phyloP scores from a whole-genome alignment of 2,329 filamentous ascomycete species.

The Cryphonectria carpinicola region DNA sequence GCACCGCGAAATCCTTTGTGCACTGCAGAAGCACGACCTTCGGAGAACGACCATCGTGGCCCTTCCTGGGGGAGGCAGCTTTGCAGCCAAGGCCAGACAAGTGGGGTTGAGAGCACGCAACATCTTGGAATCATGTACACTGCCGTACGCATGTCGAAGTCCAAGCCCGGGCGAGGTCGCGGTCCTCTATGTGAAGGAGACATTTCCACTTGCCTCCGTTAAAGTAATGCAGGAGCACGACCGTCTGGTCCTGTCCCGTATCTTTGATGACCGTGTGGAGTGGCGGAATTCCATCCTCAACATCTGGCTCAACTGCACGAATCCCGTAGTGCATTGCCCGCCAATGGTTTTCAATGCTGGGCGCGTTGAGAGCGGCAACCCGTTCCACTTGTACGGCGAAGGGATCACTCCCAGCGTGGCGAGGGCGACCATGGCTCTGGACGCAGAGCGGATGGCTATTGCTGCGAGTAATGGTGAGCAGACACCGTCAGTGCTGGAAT shows the following conservation, averaged over 20 bases:
- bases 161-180: conserved; percentile 8
- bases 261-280: conserved; percentile 16
- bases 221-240: conserved; percentile 1
- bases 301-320: conserved; percentile 21
- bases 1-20: conserved; percentile 13
- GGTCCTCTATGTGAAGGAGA: conserved; percentile 18
- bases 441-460: conserved; percentile 16
- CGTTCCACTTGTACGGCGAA: conserved; percentile 14
- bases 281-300: conserved; percentile 17
- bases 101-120: conserved; percentile 11
- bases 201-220: conserved; percentile 15
- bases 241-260: not conserved
- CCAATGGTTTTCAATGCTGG: conserved; percentile 18
- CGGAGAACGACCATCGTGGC: conserved; percentile 15
- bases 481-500: conserved; percentile 14
- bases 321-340: conserved; percentile 18
- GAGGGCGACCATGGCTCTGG: conserved; percentile 15
- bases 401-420: conserved; percentile 18
- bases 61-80: conserved; percentile 13
- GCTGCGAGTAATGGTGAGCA: conserved; percentile 14
- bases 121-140: conserved; percentile 16
- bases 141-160: conserved; percentile 14
- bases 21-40: conserved; percentile 12
- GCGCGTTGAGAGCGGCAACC: conserved; percentile 14
- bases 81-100: conserved; percentile 15